Base-by-base conservation (phyloP, 257 asterid species). In the Nicotiana benthamiana region DNA sequence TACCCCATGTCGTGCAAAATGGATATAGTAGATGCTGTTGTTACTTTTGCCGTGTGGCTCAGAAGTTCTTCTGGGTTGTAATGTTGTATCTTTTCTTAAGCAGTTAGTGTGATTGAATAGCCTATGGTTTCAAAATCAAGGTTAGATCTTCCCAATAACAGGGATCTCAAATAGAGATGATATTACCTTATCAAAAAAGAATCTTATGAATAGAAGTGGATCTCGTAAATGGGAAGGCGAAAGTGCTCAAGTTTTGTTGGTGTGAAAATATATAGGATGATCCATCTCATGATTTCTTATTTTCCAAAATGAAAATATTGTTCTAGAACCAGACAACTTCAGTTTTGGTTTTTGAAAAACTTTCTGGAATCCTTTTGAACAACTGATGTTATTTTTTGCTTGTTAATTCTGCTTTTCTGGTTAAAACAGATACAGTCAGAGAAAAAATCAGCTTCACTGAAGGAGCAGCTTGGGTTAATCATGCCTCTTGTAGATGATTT, bases 401-500 rank as follows among this genome's bases (percentile, higher is more conserved):
- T 26, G 24, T 80, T 53, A 79, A 74, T 43, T 80, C 54, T 85
- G 20, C 18, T 48, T 54, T 86, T 66, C 51, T 65, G 77, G 82
- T 77, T 65, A 81, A 18, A 57, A 85, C 91, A 90, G 93, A 80
- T 89, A 57, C 91, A 87, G 81, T 76, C 89, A 27, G 95, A 87
- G 84, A 91, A 90, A 85, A 89, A 79, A 80, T 77, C 83, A 24
- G 86, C 85, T 83, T 84, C 98, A 52, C 83, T 93, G 91, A 93
- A 91, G 86, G 93, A 90, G 63, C 95, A 92, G 84, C 87, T 94
- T 70, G 91, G 94, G 64, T 84, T 90, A n/a, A 90, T 95, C 59
- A 81, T 88, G 76, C 93, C 98, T 34, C 79, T 95, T 30, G 91
- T 93, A 34, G 98, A 93, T 81, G 96, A 90, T 85, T 85, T 95